These are phyloP conservation scores for Boechera retrofracta DNA, from an alignment of 345 rosid species.

Conservation along the genomic window DNA sequence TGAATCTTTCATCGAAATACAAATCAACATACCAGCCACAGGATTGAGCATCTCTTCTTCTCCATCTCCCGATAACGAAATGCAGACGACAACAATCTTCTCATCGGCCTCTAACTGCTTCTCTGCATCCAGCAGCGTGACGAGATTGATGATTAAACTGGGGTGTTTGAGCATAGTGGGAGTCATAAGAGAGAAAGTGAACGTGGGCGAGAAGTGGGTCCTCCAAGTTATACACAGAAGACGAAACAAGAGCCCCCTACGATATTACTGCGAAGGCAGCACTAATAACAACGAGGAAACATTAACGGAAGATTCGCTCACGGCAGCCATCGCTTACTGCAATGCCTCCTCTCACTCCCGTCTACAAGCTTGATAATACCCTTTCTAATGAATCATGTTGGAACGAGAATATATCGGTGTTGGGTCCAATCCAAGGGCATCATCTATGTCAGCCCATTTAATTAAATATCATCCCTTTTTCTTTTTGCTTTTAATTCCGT, in stretches of 20 bases:
- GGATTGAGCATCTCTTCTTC: conserved; percentile 1
- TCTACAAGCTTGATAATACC: conserved; percentile 10
- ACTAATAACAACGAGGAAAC: conserved; percentile 10
- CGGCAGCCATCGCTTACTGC: conserved; percentile 43
- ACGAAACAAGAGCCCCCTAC: conserved; percentile 34
- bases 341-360: conserved; percentile 32
- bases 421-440: not conserved
- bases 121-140: conserved; percentile 30
- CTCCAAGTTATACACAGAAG: conserved; percentile 29
- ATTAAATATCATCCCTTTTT: not conserved
- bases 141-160: conserved; percentile 36
- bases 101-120: conserved; percentile 31
- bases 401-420: not conserved
- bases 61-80: conserved; percentile 23
- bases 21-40: conserved; percentile 22
- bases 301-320: conserved; percentile 33
- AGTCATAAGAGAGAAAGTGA: conserved; percentile 41
- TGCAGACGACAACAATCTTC: conserved; percentile 24
- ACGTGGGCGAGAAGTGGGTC: conserved; percentile 41
- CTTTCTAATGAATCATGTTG: not conserved
- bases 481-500: not conserved
- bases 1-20: conserved; percentile 39
- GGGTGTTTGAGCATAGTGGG: conserved; percentile 38
- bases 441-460: not conserved
- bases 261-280: conserved; percentile 5